Base-by-base conservation (phyloP, 208 protist species). In the Sergeia podlipaevii region DNA sequence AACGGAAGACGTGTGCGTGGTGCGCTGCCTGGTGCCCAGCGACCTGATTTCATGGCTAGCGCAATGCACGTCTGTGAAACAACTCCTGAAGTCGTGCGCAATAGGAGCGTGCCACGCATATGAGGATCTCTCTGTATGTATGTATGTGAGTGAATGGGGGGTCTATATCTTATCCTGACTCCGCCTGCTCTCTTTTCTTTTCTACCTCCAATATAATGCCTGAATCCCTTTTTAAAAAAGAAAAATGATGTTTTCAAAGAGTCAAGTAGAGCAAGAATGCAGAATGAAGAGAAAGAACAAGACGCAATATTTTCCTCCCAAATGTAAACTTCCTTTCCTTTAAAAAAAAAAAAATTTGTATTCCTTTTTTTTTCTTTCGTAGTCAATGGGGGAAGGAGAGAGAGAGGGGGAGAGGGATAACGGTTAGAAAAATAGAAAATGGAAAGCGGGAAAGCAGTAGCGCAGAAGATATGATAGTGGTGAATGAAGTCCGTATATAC, bases 1-100 rank as follows among this genome's bases (percentile, higher is more conserved):
- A 93, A 90, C 20, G 79, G 77, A 11, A 93, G 47, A 5, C 68
- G 63, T 4, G 82, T 93, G 45, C 77, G 77, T 10, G 86, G 86
- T 5, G 50, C 75, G 41, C 64, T 83, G 17, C 70, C 62, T 3
- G 46, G 33, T 24, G 56, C 60, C 0, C 32, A 26, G 34, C 36
- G 29, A 20, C 38, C 17, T 5, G 7, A 20, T 38, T 23, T 17
- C 15, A 51, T 20, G 28, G 2, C 26, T 8, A 8, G 20, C 20
- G 5, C 21, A 24, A 4, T n/a, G 21, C 24, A 17, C 3, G n/a
- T 13, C 18, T 46, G 27, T 39, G 50, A 8, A 30, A 26, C 34
- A 34, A n/a, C 20, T 4, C 20, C 28, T 4, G 11, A 20, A 27
- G 24, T n/a, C n/a, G 13, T n/a, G 38, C 6, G 24, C 13, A 48